Evolutionary conservation across 2,329 filamentous ascomycete species (phyloP).

Genomic region (Xylariaceae sp.): DNA sequence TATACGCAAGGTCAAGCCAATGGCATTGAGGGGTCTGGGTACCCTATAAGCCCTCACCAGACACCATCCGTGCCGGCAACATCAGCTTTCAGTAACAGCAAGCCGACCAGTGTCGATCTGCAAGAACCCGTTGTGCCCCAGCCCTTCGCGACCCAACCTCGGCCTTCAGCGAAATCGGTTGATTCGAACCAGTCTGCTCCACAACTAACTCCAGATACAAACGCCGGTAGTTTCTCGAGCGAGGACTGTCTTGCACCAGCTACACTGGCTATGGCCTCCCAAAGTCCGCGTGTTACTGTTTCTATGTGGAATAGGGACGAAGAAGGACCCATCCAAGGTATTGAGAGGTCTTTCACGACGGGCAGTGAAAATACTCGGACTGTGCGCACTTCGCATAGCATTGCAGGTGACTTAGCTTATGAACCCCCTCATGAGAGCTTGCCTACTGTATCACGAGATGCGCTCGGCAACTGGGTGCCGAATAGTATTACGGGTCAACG

Average conservation of each 20-base stretch:
- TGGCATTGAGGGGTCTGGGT: conserved; percentile 27
- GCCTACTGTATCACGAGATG: conserved; percentile 41
- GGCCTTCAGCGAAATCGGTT: conserved; percentile 37
- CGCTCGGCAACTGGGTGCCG: conserved; percentile 46
- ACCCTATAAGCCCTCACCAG: conserved; percentile 55
- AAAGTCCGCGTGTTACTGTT: conserved; percentile 59
- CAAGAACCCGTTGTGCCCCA: conserved; percentile 44
- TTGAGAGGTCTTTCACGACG: conserved; percentile 43
- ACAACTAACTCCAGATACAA: conserved; percentile 54
- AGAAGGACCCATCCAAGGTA: conserved; percentile 39
- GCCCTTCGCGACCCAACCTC: conserved; percentile 46
- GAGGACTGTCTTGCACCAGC: conserved; percentile 50
- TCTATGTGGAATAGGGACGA: conserved; percentile 56
- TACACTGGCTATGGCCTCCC: conserved; percentile 46
- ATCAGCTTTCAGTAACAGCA: conserved; percentile 39
- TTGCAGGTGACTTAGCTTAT: conserved; percentile 43
- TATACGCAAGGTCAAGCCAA: conserved; percentile 10
- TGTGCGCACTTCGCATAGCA: conserved; percentile 38
- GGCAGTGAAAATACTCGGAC: conserved; percentile 41
- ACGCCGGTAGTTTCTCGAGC: conserved; percentile 53
- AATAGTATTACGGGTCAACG: conserved; percentile 44
- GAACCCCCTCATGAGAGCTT: conserved; percentile 22
- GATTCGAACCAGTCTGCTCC: conserved; percentile 37
- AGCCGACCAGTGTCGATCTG: conserved; percentile 3
- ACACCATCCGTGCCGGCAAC: conserved; percentile 52